These are phyloP conservation scores for Cutaneotrichosporon sp. DNA, from an alignment of 1,284 basidiomycete species.

Conservation along the genomic window DNA sequence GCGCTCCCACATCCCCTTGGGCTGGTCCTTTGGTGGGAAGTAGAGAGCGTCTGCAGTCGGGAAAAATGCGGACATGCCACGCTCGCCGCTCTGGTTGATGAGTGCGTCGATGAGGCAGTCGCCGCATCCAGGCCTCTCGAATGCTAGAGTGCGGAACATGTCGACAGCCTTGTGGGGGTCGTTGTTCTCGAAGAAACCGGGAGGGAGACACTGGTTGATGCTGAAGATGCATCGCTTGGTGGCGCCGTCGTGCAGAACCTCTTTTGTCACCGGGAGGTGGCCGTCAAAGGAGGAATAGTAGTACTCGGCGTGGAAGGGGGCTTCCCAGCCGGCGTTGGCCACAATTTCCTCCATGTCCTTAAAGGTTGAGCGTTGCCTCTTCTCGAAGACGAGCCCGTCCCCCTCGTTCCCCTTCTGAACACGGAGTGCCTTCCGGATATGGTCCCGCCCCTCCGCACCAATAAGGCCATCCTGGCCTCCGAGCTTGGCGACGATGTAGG, in stretches of 20 bases:
- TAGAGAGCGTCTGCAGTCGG: conserved; percentile 24
- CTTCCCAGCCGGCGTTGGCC: conserved; percentile 25
- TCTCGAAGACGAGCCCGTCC: conserved; percentile 7
- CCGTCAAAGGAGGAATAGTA: conserved; percentile 22
- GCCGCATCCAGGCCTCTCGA: conserved; percentile 37
- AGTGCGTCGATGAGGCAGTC: conserved; percentile 46
- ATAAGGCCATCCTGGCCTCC: conserved; percentile 33
- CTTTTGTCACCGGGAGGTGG: conserved; percentile 19
- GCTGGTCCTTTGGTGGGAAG: conserved; percentile 11
- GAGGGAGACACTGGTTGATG: conserved; percentile 31
- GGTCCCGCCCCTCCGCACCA: conserved; percentile 23
- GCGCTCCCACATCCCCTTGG: conserved; percentile 21
- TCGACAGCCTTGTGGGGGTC: conserved; percentile 19
- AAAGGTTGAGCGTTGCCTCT: conserved; percentile 24
- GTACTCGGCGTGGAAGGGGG: conserved; percentile 23
- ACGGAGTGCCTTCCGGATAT: conserved; percentile 22
- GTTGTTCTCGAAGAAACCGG: conserved; percentile 24
- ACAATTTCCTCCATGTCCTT: conserved; percentile 21
- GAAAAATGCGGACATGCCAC: conserved; percentile 43
- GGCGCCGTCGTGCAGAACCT: neutral
- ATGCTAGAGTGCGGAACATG: conserved; percentile 39
- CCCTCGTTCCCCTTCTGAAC: conserved; percentile 13
- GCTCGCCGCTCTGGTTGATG: conserved; percentile 33
- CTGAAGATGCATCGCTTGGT: conserved; percentile 23
- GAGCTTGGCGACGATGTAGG: conserved; percentile 33